Evolutionary conservation across 345 rosid species (phyloP).

Genomic region (Ceriops tagal): DNA sequence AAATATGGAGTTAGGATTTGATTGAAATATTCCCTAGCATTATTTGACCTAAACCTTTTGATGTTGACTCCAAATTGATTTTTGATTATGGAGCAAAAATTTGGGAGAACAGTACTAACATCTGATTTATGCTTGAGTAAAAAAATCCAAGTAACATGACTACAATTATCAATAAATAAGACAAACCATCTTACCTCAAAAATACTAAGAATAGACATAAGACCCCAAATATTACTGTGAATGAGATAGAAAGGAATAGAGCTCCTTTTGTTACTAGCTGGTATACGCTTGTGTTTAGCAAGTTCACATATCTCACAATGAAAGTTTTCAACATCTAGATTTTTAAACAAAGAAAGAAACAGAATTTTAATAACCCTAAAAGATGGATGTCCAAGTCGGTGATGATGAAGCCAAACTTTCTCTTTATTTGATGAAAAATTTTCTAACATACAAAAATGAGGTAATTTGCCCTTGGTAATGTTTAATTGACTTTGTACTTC

Average conservation of each 20-base stretch:
- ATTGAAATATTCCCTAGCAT: neutral
- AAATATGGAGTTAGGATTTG: neutral
- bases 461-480: neutral
- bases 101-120: neutral
- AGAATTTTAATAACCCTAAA: neutral
- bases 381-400: neutral
- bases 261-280: conserved; percentile 5
- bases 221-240: neutral
- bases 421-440: neutral
- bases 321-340: neutral
- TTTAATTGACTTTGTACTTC: neutral
- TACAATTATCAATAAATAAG: neutral
- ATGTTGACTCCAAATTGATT: neutral
- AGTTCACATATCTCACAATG: conserved; percentile 15
- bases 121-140: neutral
- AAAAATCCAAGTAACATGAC: neutral
- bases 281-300: neutral
- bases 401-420: neutral
- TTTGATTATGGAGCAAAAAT: neutral
- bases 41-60: neutral
- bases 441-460: no score
- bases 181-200: neutral
- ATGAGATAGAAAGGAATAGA: neutral
- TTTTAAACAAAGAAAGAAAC: conserved; percentile 8
- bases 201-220: neutral